Base-by-base conservation (phyloP, 164 flowering plant species). In the Liquidambar formosana region DNA sequence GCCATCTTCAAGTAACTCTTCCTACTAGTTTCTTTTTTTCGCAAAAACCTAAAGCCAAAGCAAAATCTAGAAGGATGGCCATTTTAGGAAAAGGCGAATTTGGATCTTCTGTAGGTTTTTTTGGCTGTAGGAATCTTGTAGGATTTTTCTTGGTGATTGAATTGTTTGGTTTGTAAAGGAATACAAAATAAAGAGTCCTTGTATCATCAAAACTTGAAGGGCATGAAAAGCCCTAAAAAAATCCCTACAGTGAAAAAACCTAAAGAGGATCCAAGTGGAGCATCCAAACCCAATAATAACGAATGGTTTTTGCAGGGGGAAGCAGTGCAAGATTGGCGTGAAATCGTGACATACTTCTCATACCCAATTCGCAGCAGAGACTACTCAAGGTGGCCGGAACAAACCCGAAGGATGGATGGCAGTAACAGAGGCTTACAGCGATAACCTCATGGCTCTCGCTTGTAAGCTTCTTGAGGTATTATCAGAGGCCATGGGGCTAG, bases 311-410 rank as follows among this genome's bases (percentile, higher is more conserved):
- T 72, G n/a, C 71, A 92, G 97, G 97, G 97, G 10, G 97, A 92
- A 68, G 83, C 87, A 1, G 97, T 90, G 10, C 86, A 90, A 64
- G 95, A 92, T 57, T 92, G 95, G 93, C 77, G 97, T 0, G 95
- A 90, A 68, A 87, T 92, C 0, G 91, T 90, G 76, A 87, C 94
- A 1, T 90, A 83, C 76, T 92, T 92, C 78, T 87, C 97, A 22
- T 92, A 92, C 83, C 97, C 95, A 25, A 26, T 80, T 1, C 66
- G 71, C n/a, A 65, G 13, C 75, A 57, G 97, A 45, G 97, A 90
- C 83, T 92, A 92, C 77, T 84, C 92, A 12, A 74, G 95, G 73
- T 90, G 97, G 97, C 97, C 95, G 5, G 86, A n/a, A 88, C 83
- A 86, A 86, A 84, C 97, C 97, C 0, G 89, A 86, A 74, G 91